Percentiles rank a stretch among this genome's conserved stretches.
Evolutionary conservation across 345 rosid genomes (phyloP).

Genomic region (Citrus unshiu): DNA sequence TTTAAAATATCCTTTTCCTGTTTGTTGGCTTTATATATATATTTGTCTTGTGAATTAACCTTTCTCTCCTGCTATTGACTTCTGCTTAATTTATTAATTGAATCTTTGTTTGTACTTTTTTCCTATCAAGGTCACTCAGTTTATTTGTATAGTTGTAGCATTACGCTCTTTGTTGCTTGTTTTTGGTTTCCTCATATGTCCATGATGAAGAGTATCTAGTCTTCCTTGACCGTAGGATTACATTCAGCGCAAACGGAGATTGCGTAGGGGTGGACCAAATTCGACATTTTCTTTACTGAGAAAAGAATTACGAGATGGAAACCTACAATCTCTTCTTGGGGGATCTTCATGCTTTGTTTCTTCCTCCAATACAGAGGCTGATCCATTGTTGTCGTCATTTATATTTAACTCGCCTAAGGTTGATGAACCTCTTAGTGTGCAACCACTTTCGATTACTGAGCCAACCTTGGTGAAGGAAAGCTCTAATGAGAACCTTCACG

Average conservation of each 20-base stretch:
- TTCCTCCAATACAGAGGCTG: constrained; percentile 56
- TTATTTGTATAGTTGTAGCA: background rate
- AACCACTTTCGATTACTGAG: constrained; percentile 27
- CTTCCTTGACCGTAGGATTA: constrained; percentile 56
- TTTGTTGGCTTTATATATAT: background rate
- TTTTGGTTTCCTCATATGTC: background rate
- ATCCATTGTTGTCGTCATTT: constrained; percentile 69
- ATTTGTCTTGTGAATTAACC: background rate
- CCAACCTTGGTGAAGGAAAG: constrained; percentile 29
- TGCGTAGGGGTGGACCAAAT: constrained; percentile 55
- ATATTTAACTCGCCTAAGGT: constrained; percentile 38
- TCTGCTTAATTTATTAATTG: background rate
- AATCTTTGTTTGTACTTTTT: too few species aligned
- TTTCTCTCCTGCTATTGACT: background rate
- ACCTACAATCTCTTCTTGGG: constrained; percentile 57
- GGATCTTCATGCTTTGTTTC: constrained; percentile 55
- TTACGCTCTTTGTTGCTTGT: background rate
- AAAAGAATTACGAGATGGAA: constrained; percentile 67
- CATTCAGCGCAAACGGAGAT: constrained; percentile 71
- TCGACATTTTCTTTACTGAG: constrained; percentile 57
- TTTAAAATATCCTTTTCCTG: constrained; percentile 71
- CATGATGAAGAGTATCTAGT: constrained; percentile 3
- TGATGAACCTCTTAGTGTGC: constrained; percentile 28
- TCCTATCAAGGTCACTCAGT: background rate
- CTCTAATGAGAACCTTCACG: constrained; percentile 27